Evolutionary conservation across 106 monocot genomes (phyloP), one percentile per base, ranked within the genome.

Genomic region (Posidonia australis): DNA sequence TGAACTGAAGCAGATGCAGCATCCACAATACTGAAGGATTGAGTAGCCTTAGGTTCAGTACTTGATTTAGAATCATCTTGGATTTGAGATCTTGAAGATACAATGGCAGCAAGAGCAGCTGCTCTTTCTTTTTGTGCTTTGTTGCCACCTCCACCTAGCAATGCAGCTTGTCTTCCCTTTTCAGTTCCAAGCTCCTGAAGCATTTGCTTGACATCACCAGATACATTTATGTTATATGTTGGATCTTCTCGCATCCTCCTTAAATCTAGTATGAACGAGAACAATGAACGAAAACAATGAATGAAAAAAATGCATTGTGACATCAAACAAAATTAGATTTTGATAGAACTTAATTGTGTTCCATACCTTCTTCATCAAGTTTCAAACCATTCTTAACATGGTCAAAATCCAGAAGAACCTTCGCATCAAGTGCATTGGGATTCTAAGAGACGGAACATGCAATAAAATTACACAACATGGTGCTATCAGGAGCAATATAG

Each of bases 201-300:
- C 91, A 91, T 92, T 99, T 99, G 91, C 77, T 92, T 99, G 43
- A 99, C 70, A 80, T 99, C 87, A 64, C 98, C 91, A 77, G 81
- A 77, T 53, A 99, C 54, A 69, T 99, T 99, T 60, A 99, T 99
- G 44, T 92, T 99, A 59, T 88, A 91, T n/a, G 83, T 64, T 65
- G 91, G 98, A 74, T 99, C 98, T 62, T 99, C 91, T 58, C 76
- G 79, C 85, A 91, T 81, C 71, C 60, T 85, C 76, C 29, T 78
- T 42, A 83, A 71, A 66, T 91, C 96, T 98, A 49, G 12, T 60
- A 61, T 12, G 44, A 32, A 54, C 22, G 24, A 53, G 26, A 72
- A 30, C 53, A 23, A n/a, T 49, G 61, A n/a, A n/a, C n/a, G n/a
- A n/a, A n/a, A n/a, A n/a, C n/a, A n/a, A n/a, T n/a, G 36, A 62